These are phyloP conservation scores for Fennellomyces sp. DNA, from an alignment of 371 early-diverging fungal genomes.

Conservation along the genomic window DNA sequence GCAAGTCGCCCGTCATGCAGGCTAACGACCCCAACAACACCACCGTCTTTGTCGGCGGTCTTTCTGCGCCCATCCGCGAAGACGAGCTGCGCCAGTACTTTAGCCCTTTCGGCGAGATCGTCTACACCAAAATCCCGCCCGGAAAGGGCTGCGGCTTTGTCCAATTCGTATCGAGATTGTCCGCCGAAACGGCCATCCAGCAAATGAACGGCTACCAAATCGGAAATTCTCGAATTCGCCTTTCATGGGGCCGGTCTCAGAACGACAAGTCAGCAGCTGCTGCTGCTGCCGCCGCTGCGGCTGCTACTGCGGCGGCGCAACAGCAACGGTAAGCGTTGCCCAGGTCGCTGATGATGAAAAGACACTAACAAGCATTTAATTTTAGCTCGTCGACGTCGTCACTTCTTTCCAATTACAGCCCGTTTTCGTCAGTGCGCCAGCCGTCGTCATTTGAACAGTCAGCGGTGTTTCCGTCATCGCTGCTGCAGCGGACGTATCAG, in stretches of 20 bases:
- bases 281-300: slow-evolving; percentile 17
- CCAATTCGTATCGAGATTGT: slow-evolving; percentile 77
- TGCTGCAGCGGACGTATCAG: slow-evolving; percentile 6
- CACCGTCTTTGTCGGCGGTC: slow-evolving; percentile 94
- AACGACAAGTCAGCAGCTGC: slow-evolving; percentile 39
- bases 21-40: slow-evolving; percentile 86
- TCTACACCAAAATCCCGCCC: slow-evolving; percentile 89
- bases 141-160: slow-evolving; percentile 96
- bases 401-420: neutral
- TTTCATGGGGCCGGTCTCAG: slow-evolving; percentile 92
- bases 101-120: slow-evolving; percentile 85
- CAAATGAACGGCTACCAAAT: slow-evolving; percentile 87
- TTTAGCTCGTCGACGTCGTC: neutral
- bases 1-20: slow-evolving; percentile 1
- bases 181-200: slow-evolving; percentile 87
- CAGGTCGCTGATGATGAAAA: no score
- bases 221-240: slow-evolving; percentile 80
- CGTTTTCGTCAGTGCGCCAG: slow-evolving; percentile 3
- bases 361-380: no score
- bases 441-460: neutral
- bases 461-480: slow-evolving; percentile 1
- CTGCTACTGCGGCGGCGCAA: slow-evolving; percentile 9
- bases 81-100: slow-evolving; percentile 83
- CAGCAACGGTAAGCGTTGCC: neutral
- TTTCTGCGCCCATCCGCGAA: slow-evolving; percentile 78